Percentiles rank a stretch among this genome's conserved stretches.
phyloP scores from a whole-genome alignment of 441 rosid genomes.

The Populus tomentosa region DNA sequence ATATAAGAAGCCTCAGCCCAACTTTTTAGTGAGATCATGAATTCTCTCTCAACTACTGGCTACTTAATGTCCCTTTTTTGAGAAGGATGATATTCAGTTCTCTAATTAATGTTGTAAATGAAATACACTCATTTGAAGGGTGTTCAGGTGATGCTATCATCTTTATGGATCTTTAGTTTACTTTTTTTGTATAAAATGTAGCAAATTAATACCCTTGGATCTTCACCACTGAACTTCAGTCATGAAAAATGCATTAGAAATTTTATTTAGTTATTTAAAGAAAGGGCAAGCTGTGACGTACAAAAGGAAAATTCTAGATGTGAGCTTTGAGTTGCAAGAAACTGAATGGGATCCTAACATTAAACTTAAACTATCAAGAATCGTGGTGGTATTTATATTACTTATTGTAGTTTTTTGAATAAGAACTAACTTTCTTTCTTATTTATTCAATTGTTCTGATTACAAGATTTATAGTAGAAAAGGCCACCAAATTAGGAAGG shows the following conservation, averaged over 20 bases:
- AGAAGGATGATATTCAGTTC: neutral
- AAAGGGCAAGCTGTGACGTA: no score
- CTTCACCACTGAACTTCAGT: no score
- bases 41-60: neutral
- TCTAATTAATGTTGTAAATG: neutral
- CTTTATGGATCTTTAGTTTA: neutral
- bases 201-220: neutral
- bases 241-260: no score
- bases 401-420: no score
- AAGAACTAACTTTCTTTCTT: neutral
- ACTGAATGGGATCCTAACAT: no score
- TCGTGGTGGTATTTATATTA: no score
- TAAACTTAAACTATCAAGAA: no score
- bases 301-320: no score
- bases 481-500: neutral
- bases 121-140: neutral
- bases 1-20: neutral
- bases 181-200: neutral
- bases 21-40: neutral
- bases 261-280: no score
- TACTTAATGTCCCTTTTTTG: neutral
- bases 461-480: neutral
- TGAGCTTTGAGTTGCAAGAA: no score
- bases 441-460: neutral
- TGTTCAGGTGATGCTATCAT: neutral